These are phyloP conservation scores for Aspergillus bridgeri DNA, from an alignment of 495 filamentous ascomycete genomes.

Conservation along the genomic window DNA sequence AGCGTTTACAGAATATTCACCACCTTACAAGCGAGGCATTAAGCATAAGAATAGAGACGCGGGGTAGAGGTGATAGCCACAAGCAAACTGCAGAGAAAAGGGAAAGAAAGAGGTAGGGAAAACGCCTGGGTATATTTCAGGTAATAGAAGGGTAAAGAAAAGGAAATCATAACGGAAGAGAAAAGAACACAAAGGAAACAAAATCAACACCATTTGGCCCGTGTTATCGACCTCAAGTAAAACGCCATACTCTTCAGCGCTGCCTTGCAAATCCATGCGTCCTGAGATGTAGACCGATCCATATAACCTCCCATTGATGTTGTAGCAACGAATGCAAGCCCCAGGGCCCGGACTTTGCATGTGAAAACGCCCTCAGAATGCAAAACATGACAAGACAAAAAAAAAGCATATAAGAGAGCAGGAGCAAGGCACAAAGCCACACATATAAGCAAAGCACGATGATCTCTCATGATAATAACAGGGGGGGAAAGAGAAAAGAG, in stretches of 20 bases:
- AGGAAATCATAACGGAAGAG: conserved; percentile 8
- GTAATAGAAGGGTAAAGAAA: conserved; percentile 19
- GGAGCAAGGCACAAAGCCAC: neutral
- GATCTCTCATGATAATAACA: conserved; percentile 2
- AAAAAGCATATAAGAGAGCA: conserved; percentile 3
- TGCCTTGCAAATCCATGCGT: conserved; percentile 21
- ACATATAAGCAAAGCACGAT: neutral
- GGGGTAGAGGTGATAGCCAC: conserved; percentile 1
- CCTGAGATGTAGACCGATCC: conserved; percentile 25
- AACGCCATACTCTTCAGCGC: conserved; percentile 29
- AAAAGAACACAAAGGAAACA: conserved; percentile 9
- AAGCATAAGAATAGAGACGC: neutral
- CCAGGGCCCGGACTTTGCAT: conserved; percentile 17
- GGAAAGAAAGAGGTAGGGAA: conserved; percentile 5
- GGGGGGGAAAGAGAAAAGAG: neutral
- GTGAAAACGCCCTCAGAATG: conserved; percentile 25
- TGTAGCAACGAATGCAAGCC: conserved; percentile 14
- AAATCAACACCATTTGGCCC: conserved; percentile 26
- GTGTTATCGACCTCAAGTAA: conserved; percentile 22
- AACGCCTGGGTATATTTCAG: conserved; percentile 32
- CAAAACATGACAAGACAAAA: conserved; percentile 13
- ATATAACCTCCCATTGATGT: conserved; percentile 21
- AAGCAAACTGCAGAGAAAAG: conserved; percentile 1
- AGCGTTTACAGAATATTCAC: conserved; percentile 1
- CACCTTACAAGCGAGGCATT: neutral